Evolutionary conservation across 2,329 filamentous ascomycete species (phyloP), one percentile per base, ranked within the genome.

Genomic region (Fusarium gaditjirri): DNA sequence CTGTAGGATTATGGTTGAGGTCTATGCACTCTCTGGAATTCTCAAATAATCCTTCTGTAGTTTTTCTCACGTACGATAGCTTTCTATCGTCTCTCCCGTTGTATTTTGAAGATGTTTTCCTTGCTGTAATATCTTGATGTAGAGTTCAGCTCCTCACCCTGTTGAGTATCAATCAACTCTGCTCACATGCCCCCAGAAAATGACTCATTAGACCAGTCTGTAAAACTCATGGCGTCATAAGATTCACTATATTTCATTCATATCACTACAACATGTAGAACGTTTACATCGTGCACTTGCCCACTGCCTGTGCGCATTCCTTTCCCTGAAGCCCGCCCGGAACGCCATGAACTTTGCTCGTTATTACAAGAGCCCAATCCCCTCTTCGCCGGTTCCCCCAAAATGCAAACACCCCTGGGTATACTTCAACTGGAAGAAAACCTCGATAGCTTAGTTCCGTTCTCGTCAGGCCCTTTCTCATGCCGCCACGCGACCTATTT

Each of bases 361-460:
- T 70, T 47, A 64, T 66, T 65, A 70, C 56, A 68, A 68, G 63
- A 69, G 50, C 61, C 63, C 54, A 53, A 36, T 70, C 63, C 64
- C 47, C 46, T 41, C 71, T 75, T 72, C 58, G 65, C 74, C 58
- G 56, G 64, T 68, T 54, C 58, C 64, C 61, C 62, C 44, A 68
- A 77, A 73, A 73, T 68, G 53, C 70, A 76, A 77, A 77, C 65
- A 72, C 69, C 75, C 53, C 62, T 74, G 72, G 75, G 74, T 77
- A 77, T 75, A 70, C 62, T 67, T 73, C 36, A 64, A 70, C 47
- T 62, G 58, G 63, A 60, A 57, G 64, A 52, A 58, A 59, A 58
- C 47, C 43, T 57, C 31, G 43, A 71, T 46, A 29, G 36, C 47
- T 65, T 31, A 44, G 57, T 56, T 50, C 38, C 46, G 39, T 50